These are phyloP conservation scores for Veloporphyrellus conicus DNA, from an alignment of 1,284 basidiomycete genomes.

Conservation along the genomic window DNA sequence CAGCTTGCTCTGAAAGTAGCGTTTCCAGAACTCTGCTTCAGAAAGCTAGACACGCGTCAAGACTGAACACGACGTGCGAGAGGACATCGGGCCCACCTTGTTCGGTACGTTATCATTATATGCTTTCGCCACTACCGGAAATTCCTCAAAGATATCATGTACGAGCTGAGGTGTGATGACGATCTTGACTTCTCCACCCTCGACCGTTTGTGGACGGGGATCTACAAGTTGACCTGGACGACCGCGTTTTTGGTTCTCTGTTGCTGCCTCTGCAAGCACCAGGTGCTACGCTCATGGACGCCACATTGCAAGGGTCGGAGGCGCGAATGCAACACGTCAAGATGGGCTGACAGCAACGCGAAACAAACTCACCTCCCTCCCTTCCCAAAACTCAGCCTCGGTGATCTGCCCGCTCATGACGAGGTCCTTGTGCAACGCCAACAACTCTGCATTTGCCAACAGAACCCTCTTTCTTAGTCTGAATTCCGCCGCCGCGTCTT, in stretches of 20 bases:
- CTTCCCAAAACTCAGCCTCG: conserved; percentile 94
- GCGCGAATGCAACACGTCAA: neutral
- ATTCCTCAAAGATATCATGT: conserved; percentile 96
- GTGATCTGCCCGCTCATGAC: conserved; percentile 82
- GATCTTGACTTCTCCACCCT: conserved; percentile 82
- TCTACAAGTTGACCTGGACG: conserved; percentile 85
- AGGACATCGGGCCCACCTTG: conserved; percentile 49
- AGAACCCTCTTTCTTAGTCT: conserved; percentile 77
- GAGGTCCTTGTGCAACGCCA: conserved; percentile 76
- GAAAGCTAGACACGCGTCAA: conserved; percentile 53
- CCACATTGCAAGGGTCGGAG: neutral
- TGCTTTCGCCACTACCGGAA: conserved; percentile 88
- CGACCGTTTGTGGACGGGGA: conserved; percentile 77
- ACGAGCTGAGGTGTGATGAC: conserved; percentile 90
- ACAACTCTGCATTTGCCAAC: conserved; percentile 69
- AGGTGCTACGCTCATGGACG: conserved; percentile 49
- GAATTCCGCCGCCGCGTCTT: conserved; percentile 61
- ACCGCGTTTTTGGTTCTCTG: conserved; percentile 75
- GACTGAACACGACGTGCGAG: neutral
- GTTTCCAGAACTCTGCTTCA: conserved; percentile 91
- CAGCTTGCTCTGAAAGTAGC: conserved; percentile 93
- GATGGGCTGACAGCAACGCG: neutral
- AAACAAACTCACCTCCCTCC: conserved; percentile 66
- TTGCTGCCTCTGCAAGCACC: conserved; percentile 64
- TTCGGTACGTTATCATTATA: conserved; percentile 90